A percentile compares a stretch with the other conserved stretches of the same genome.
Conservation (phyloP, 495 filamentous ascomycete species). For the Jackrogersella multiformis region DNA sequence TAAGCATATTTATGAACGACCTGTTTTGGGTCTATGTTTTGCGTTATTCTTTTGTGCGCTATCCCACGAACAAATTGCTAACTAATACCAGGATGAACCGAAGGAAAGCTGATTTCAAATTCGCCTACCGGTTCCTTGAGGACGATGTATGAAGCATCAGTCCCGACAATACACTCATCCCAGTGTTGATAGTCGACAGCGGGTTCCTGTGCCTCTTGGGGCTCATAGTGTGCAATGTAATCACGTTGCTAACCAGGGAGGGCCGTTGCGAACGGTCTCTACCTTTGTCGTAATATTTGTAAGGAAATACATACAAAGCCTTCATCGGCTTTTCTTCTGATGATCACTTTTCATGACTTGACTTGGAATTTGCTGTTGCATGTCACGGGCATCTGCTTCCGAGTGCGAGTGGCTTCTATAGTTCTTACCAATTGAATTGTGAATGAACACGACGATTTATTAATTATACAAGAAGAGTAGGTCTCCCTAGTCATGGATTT, state of each 20-base stretch:
- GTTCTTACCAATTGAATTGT: constrained; percentile 20
- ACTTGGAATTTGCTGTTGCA: background rate
- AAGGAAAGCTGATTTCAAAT: constrained; percentile 97
- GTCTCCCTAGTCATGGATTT: background rate
- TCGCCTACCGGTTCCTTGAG: constrained; percentile 95
- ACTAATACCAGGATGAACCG: constrained; percentile 90
- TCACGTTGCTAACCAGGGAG: constrained; percentile 4
- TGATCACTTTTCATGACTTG: background rate
- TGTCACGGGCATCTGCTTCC: constrained; percentile 11
- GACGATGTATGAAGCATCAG: constrained; percentile 73
- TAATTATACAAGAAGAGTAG: background rate
- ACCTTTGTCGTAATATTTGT: constrained; percentile 31
- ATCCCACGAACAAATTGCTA: constrained; percentile 17
- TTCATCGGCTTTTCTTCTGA: background rate
- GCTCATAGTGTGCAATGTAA: constrained; percentile 22
- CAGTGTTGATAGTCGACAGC: background rate
- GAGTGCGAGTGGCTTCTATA: background rate
- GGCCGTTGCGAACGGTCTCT: background rate
- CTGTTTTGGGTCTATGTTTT: background rate
- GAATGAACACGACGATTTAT: background rate
- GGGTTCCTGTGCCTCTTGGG: constrained; percentile 8
- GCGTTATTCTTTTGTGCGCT: constrained; percentile 4
- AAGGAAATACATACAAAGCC: constrained; percentile 36
- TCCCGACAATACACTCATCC: constrained; percentile 1
- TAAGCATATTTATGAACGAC: constrained; percentile 58